A percentile compares a stretch with the other conserved stretches of the same genome.
Evolutionary conservation across 805 yeast species (phyloP).

Genomic region (Barnettozyma salicaria): DNA sequence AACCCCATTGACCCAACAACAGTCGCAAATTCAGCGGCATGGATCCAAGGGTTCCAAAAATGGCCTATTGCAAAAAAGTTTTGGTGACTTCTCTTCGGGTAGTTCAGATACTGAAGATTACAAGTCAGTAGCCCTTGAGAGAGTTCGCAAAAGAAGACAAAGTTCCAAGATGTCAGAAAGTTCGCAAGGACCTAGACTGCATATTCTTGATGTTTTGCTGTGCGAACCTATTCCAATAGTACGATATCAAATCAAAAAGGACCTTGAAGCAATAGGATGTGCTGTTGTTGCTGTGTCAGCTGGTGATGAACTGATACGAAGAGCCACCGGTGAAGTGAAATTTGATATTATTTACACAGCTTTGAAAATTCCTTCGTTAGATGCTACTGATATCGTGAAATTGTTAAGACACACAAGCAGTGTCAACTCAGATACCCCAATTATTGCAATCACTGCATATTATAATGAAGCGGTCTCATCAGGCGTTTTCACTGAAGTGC

Average conservation of each 20-base stretch:
- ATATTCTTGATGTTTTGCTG: conserved; percentile 57
- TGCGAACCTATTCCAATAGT: conserved; percentile 88
- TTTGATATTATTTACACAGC: conserved; percentile 84
- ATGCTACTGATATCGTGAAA: conserved; percentile 71
- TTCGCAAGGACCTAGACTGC: conserved; percentile 17
- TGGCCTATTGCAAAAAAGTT: conserved; percentile 20
- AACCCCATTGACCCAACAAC: conserved; percentile 17
- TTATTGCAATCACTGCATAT: conserved; percentile 68
- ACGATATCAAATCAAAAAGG: conserved; percentile 56
- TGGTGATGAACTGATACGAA: conserved; percentile 77
- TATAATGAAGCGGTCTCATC: conserved; percentile 54
- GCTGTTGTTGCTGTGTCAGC: conserved; percentile 69
- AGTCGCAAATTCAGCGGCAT: conserved; percentile 9
- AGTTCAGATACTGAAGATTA: conserved; percentile 63
- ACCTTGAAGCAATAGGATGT: conserved; percentile 68
- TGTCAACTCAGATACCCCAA: conserved; percentile 69
- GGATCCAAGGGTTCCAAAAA: conserved; percentile 18
- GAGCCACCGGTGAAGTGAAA: conserved; percentile 76
- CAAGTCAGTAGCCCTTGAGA: conserved; percentile 41
- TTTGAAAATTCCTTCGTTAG: conserved; percentile 57
- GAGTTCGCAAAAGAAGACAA: conserved; percentile 51
- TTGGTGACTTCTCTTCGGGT: conserved; percentile 41
- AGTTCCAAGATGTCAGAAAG: conserved; percentile 34
- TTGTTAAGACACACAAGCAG: conserved; percentile 71
- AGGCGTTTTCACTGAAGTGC: conserved; percentile 52